phyloP scores from a whole-genome alignment of 2,329 filamentous ascomycete species.

The Colletotrichum tamarilloi region DNA sequence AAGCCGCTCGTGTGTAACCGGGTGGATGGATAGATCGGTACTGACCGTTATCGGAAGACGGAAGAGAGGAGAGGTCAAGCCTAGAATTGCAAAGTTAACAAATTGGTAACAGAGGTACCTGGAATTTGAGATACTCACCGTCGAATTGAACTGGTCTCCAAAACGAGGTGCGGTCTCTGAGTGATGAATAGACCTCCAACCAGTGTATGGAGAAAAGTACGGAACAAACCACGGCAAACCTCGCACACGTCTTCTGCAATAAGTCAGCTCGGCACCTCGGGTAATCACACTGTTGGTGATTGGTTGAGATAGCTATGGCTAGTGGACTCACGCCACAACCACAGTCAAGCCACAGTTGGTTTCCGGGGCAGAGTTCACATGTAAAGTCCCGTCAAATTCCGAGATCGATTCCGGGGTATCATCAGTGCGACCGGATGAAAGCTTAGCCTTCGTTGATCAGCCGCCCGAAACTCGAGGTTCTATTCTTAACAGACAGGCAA shows the following conservation, averaged over 20 bases:
- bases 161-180: conserved; percentile 28
- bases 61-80: conserved; percentile 10
- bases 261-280: conserved; percentile 16
- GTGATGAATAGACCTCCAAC: conserved; percentile 27
- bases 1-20: neutral
- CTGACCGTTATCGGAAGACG: conserved; percentile 27
- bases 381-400: conserved; percentile 30
- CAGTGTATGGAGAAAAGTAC: conserved; percentile 15
- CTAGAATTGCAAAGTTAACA: neutral
- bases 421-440: conserved; percentile 29
- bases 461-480: neutral
- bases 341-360: neutral
- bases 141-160: conserved; percentile 28
- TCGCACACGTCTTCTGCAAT: conserved; percentile 12
- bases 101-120: neutral
- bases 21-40: neutral
- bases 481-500: neutral
- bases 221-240: conserved; percentile 7
- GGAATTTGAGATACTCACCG: neutral
- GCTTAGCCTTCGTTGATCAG: conserved; percentile 10
- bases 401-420: conserved; percentile 27
- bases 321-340: neutral
- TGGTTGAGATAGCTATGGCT: neutral
- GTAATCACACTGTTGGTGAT: conserved; percentile 9
- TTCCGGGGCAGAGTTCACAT: conserved; percentile 15